Base-by-base conservation (phyloP, 148 eudicot species). In the Limonium bicolor region DNA sequence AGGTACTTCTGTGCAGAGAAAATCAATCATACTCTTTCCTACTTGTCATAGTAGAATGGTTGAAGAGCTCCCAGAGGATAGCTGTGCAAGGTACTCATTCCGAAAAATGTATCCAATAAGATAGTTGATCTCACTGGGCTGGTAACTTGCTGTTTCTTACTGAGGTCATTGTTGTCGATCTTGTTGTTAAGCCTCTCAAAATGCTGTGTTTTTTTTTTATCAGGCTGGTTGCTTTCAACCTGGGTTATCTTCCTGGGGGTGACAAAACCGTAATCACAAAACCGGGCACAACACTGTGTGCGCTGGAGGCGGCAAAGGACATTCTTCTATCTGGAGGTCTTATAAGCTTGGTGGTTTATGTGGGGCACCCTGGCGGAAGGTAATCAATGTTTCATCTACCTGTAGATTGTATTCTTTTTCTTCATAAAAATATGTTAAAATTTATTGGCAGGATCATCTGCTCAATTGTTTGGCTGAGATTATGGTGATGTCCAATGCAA, bases 361-460 rank as follows among this genome's bases (percentile, higher is more conserved):
- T 88, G 36, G 97, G 97, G 12, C 97, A 88, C 55, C 72, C 81
- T 38, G 93, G 95, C 21, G 97, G 97, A 74, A 77, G 94, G 97
- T 88, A 74, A 47, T 41, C 19, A 16, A 23, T 47, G 4, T 24
- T 12, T 24, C n/a, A 33, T n/a, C 16, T n/a, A 28, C 17, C 31
- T 48, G 40, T 17, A 17, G 13, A 12, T 7, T 9, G 6, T 16
- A 17, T 10, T 17, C 0, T 40, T 7, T 8, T 21, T 12, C 14
- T 12, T 15, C 11, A 6, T 34, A 41, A 27, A 26, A 8, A 27
- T 9, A 9, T 21, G 3, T 14, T 13, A 24, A 43, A 11, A 8
- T 54, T 36, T 28, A 11, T 16, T 13, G 46, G 25, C 16, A 7
- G 2, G 5, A 14, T 7, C 3, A 11, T 34, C 28, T 35, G 29